Evolutionary conservation across 768 basidiomycete genomes (phyloP).

Genomic region (Russula vinacea): DNA sequence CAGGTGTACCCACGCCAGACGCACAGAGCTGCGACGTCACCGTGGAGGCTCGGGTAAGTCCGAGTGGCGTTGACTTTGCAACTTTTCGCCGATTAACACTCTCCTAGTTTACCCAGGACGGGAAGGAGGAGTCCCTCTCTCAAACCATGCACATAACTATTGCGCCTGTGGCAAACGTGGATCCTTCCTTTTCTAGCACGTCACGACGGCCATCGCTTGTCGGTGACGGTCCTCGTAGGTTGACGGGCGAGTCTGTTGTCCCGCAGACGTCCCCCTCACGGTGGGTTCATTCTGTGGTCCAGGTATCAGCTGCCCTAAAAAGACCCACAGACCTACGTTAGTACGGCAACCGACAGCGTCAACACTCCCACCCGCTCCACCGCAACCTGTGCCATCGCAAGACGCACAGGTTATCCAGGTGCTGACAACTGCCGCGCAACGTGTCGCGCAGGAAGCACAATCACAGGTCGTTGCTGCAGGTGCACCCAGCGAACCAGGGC

Average conservation of each 20-base stretch:
- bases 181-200: conserved; percentile 41
- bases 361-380: conserved; percentile 34
- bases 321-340: conserved; percentile 21
- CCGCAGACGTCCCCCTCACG: conserved; percentile 37
- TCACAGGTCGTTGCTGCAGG: conserved; percentile 58
- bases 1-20: conserved; percentile 74
- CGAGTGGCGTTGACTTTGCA: conserved; percentile 23
- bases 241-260: conserved; percentile 41
- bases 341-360: conserved; percentile 36
- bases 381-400: conserved; percentile 41
- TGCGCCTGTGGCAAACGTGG: conserved; percentile 58
- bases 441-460: conserved; percentile 71
- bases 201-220: conserved; percentile 50
- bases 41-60: conserved; percentile 67
- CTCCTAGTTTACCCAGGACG: conserved; percentile 65
- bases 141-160: conserved; percentile 70
- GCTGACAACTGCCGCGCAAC: conserved; percentile 70
- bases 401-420: conserved; percentile 78
- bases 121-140: conserved; percentile 63
- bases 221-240: conserved; percentile 44
- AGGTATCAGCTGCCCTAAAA: conserved; percentile 1
- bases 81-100: conserved; percentile 19
- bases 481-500: conserved; percentile 43
- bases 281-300: conserved; percentile 32
- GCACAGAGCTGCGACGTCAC: conserved; percentile 74